phyloP scores from a whole-genome alignment of 805 yeast species.

The Metschnikowia drakensbergensis region DNA sequence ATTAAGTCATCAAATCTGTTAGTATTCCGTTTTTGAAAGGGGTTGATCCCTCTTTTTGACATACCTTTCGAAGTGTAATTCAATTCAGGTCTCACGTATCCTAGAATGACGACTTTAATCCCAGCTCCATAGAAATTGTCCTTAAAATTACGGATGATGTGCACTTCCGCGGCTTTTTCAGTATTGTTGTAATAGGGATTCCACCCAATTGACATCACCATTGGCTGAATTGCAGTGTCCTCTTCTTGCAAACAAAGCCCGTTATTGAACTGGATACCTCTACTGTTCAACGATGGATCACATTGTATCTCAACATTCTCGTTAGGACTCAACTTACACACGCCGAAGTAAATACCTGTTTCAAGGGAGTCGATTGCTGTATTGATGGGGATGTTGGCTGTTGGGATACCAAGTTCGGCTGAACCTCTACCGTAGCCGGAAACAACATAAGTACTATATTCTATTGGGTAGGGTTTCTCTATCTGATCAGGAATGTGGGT shows the following conservation, averaged over 20 bases:
- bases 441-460: slow-evolving; percentile 46
- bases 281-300: slow-evolving; percentile 20
- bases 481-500: slow-evolving; percentile 41
- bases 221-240: slow-evolving; percentile 56
- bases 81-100: slow-evolving; percentile 88
- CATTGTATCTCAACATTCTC: slow-evolving; percentile 6
- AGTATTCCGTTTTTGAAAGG: slow-evolving; percentile 11
- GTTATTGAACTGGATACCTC: slow-evolving; percentile 47
- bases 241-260: slow-evolving; percentile 50
- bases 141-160: slow-evolving; percentile 70
- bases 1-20: slow-evolving; percentile 67
- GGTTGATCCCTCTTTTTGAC: slow-evolving; percentile 10
- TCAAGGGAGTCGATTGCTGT: slow-evolving; percentile 41
- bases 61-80: slow-evolving; percentile 65
- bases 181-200: slow-evolving; percentile 86
- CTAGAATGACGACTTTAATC: slow-evolving; percentile 67
- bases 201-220: slow-evolving; percentile 96
- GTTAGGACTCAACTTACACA: slow-evolving; percentile 38
- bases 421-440: slow-evolving; percentile 97
- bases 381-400: slow-evolving; percentile 79
- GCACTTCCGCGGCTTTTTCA: slow-evolving; percentile 81
- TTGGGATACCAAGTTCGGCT: slow-evolving; percentile 88
- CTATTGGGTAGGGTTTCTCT: slow-evolving; percentile 50
- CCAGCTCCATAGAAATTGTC: slow-evolving; percentile 78
- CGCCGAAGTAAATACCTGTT: slow-evolving; percentile 92